A percentile compares a stretch with the other conserved stretches of the same genome.
These are phyloP conservation scores for Croton setiger DNA, from an alignment of 441 rosid genomes.

Conservation along the genomic window DNA sequence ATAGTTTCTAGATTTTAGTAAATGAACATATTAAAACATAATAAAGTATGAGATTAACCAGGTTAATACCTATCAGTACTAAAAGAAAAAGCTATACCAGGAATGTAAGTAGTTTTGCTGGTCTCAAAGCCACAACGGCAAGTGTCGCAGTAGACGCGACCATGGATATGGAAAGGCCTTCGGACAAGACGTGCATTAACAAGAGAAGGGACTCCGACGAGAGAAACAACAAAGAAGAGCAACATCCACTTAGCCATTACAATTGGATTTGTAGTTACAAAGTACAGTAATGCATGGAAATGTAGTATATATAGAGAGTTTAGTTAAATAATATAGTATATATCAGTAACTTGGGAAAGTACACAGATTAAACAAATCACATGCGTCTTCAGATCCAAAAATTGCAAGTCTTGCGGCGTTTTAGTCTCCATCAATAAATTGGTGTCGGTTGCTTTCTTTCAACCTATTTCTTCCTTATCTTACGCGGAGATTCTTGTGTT, in stretches of 20 bases:
- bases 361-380: background rate
- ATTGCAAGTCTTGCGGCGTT: slow-evolving; percentile 24
- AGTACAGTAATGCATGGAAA: background rate
- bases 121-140: slow-evolving; percentile 78
- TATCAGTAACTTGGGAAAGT: background rate
- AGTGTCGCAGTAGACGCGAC: slow-evolving; percentile 65
- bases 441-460: slow-evolving; percentile 30
- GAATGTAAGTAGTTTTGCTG: slow-evolving; percentile 36
- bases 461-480: slow-evolving; percentile 35
- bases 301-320: background rate
- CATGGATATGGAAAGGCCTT: slow-evolving; percentile 42
- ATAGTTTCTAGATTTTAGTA: too few relatives aligned
- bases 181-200: background rate
- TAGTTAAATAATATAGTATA: background rate
- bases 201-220: slow-evolving; percentile 20
- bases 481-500: slow-evolving; percentile 15
- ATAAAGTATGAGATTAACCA: too few relatives aligned
- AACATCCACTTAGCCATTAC: slow-evolving; percentile 33
- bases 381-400: background rate
- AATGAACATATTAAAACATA: background rate
- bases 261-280: background rate
- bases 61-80: too few relatives aligned
- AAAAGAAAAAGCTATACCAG: slow-evolving; percentile 27
- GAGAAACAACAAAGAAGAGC: slow-evolving; percentile 28
- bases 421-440: slow-evolving; percentile 19